phyloP scores from a whole-genome alignment of 371 early-diverging fungal genomes.

The Furculomyces boomerangus region DNA sequence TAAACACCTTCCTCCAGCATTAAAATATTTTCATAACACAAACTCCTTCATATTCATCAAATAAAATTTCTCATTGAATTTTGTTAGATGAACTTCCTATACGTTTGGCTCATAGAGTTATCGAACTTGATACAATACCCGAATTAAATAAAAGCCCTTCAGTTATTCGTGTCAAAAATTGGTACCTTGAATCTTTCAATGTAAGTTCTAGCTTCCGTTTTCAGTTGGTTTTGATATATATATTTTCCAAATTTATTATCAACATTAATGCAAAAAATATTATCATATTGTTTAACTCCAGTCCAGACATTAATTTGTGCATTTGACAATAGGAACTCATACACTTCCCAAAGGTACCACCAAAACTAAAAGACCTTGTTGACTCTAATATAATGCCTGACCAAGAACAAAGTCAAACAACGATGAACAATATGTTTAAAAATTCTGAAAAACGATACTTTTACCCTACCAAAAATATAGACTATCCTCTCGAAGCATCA shows the following conservation, averaged over 20 bases:
- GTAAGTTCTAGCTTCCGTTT: conserved; percentile 29
- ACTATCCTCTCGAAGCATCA: conserved; percentile 47
- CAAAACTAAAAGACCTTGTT: conserved; percentile 3
- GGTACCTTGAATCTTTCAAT: conserved; percentile 88
- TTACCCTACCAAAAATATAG: conserved; percentile 17
- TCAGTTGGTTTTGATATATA: too few relatives aligned
- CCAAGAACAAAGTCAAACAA: background rate
- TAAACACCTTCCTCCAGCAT: background rate
- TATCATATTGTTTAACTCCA: too few relatives aligned
- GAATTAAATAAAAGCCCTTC: conserved; percentile 78
- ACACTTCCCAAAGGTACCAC: conserved; percentile 38
- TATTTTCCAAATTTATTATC: too few relatives aligned
- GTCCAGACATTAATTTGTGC: too few relatives aligned
- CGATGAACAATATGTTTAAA: background rate
- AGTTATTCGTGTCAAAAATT: conserved; percentile 74
- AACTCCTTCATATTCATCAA: conserved; percentile 4
- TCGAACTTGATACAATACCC: conserved; percentile 85
- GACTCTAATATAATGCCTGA: background rate
- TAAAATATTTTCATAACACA: background rate
- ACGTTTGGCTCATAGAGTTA: conserved; percentile 88
- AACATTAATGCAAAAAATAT: too few relatives aligned
- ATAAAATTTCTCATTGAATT: background rate
- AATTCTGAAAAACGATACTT: conserved; percentile 10
- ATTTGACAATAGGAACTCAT: conserved; percentile 21
- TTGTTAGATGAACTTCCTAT: conserved; percentile 73